Base-by-base conservation (phyloP, 176 grass and related monocot species). In the Aegilops umbellulata region DNA sequence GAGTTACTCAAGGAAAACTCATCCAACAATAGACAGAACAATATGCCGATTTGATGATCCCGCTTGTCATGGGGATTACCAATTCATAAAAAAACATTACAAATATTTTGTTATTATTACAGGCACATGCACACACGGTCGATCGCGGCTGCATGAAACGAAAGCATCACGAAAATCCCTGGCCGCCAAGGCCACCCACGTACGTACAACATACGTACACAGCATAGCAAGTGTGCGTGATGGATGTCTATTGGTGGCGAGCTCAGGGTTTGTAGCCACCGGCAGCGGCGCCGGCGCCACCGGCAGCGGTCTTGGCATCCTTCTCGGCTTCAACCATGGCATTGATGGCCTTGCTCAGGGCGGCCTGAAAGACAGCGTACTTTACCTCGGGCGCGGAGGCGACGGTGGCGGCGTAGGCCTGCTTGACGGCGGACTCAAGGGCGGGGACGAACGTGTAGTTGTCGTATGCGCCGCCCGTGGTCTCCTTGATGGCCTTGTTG, bases 381-480 rank as follows among this genome's bases (percentile, higher is more conserved):
- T 75, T 75, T 42, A 75, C 72, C 72, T 27, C 42, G 14, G 72
- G 72, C 72, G 8, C 72, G 7, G 42, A 4, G 14, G 72, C 24
- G 24, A 49, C 42, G 5, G 41, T 51, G 24, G 72, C 41, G 24
- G 72, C 72, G 42, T 75, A 75, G 72, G 72, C 24, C 72, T 75
- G 72, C 72, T 75, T 75, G 15, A 75, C 72, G 72, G 72, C 72
- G 42, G 72, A 25, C 72, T 47, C 72, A 7, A 75, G 72, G 72
- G 24, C 1, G 72, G 72, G 42, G 24, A 75, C 17, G 72, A 75
- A 75, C 42, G 19, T 49, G 42, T 49, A 75, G 24, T 2, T 29
- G 7, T 49, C 24, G 72, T 75, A 75, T 16, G 24, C 7, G 42
- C 42, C 42, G 42, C 42, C 42, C 2, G 42, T 49, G 8, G 1